Evolutionary conservation across 768 basidiomycete genomes (phyloP).

Genomic region (Hericium coralloides): DNA sequence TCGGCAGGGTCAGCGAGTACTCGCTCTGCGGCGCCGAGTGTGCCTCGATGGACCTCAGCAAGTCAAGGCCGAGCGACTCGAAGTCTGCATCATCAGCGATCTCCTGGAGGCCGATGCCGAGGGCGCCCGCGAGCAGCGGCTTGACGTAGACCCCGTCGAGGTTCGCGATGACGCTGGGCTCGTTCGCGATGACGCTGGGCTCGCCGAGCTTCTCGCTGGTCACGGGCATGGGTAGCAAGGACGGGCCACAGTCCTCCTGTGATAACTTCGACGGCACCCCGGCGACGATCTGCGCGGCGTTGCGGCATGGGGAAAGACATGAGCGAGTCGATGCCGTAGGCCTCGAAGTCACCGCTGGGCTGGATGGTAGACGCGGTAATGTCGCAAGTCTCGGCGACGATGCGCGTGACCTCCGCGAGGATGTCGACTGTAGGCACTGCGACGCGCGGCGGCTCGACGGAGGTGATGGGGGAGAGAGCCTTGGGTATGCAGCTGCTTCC

Average conservation of each 20-base stretch:
- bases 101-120: constrained; percentile 26
- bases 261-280: constrained; percentile 1
- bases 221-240: neutral
- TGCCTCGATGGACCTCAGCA: constrained; percentile 55
- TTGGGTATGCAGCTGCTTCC: constrained; percentile 91
- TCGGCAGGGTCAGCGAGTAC: constrained; percentile 34
- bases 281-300: constrained; percentile 26
- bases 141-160: constrained; percentile 22
- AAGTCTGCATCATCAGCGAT: constrained; percentile 40
- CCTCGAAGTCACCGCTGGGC: constrained; percentile 8
- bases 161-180: constrained; percentile 8
- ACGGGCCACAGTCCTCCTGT: neutral
- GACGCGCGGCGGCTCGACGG: neutral
- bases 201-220: neutral
- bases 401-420: constrained; percentile 22
- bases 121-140: constrained; percentile 34
- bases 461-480: neutral
- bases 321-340: constrained; percentile 21
- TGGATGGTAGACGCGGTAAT: constrained; percentile 12
- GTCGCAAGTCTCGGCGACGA: constrained; percentile 35
- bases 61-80: constrained; percentile 50
- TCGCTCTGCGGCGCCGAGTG: constrained; percentile 36
- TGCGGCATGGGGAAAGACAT: constrained; percentile 29
- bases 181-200: too few species aligned
- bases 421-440: constrained; percentile 10